Percentiles rank a stretch among this genome's conserved stretches.
Conservation (phyloP, 208 protist species). For the Giardia duodenalis region DNA sequence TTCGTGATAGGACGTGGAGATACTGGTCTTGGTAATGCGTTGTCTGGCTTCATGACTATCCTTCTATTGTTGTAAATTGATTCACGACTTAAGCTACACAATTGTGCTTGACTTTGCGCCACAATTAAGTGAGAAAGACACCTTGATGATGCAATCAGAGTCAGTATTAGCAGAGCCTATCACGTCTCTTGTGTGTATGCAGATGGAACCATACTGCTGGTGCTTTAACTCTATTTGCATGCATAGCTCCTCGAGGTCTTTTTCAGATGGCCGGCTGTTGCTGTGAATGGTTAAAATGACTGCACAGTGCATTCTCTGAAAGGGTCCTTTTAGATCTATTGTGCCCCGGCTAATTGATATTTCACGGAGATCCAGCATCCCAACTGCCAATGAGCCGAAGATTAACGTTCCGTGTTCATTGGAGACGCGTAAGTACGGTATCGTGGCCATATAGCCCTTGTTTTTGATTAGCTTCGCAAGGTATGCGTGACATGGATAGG, state of each 20-base stretch:
- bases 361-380: background rate
- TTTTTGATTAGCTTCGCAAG: no score
- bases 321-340: background rate
- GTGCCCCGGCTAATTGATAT: background rate
- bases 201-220: background rate
- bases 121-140: no score
- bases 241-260: background rate
- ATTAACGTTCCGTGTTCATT: background rate
- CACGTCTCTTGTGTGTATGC: background rate
- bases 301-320: background rate
- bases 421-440: background rate
- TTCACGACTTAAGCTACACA: no score
- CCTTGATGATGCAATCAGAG: no score
- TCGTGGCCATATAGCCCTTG: background rate
- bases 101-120: no score
- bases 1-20: background rate
- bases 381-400: background rate
- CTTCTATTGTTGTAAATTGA: no score
- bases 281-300: background rate
- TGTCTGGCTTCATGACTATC: no score
- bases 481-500: background rate
- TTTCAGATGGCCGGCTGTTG: background rate
- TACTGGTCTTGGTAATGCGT: background rate
- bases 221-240: background rate
- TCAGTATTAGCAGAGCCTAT: background rate